phyloP scores from a whole-genome alignment of 2,329 filamentous ascomycete species.

The Metarhizium album region DNA sequence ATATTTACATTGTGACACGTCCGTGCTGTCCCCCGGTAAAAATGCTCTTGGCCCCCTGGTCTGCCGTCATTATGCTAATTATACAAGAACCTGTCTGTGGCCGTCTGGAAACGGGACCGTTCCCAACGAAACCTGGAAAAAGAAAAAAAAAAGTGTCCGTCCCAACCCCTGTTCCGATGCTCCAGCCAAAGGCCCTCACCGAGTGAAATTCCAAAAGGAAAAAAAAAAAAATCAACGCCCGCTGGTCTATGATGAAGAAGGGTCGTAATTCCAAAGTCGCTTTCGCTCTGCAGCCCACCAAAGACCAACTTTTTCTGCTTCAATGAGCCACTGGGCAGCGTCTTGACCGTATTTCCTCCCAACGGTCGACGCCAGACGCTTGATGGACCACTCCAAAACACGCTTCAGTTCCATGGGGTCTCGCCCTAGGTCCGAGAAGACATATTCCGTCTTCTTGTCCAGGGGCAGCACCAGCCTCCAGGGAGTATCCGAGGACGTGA shows the following conservation, averaged over 20 bases:
- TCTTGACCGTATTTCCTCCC: slow-evolving; percentile 10
- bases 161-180: not conserved
- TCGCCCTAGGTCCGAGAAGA: slow-evolving; percentile 15
- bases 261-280: slow-evolving; percentile 7
- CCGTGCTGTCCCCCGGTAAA: too few relatives aligned
- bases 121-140: not conserved
- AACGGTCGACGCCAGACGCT: slow-evolving; percentile 8
- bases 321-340: slow-evolving; percentile 17
- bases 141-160: not conserved
- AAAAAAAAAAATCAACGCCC: not conserved
- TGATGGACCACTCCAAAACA: slow-evolving; percentile 9
- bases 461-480: slow-evolving; percentile 21
- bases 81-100: not conserved
- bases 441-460: slow-evolving; percentile 18
- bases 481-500: slow-evolving; percentile 13
- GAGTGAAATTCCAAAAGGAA: not conserved
- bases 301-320: slow-evolving; percentile 19
- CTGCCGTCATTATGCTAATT: not conserved
- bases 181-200: not conserved
- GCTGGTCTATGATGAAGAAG: not conserved
- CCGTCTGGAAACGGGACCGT: not conserved
- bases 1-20: too few relatives aligned
- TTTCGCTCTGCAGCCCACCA: slow-evolving; percentile 21
- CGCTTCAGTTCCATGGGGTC: slow-evolving; percentile 19
- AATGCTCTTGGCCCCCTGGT: too few relatives aligned